These are phyloP conservation scores for Russula ochroleuca DNA, from an alignment of 768 basidiomycete species.

Conservation along the genomic window DNA sequence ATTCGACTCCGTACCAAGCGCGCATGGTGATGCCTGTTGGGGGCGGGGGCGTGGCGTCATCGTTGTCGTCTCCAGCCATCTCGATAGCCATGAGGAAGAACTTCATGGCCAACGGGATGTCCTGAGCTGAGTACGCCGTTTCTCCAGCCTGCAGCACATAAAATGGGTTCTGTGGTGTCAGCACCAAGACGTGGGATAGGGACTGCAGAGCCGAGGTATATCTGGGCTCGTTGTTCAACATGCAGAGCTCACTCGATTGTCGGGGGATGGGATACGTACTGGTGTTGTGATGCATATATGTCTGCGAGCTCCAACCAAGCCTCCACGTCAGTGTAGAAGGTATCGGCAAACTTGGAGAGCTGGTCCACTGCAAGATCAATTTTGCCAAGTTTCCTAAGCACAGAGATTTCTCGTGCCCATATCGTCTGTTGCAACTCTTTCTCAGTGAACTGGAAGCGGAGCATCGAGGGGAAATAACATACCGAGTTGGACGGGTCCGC, in stretches of 20 bases:
- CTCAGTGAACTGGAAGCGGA: neutral
- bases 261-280: conserved; percentile 46
- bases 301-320: conserved; percentile 86
- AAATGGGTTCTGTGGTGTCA: conserved; percentile 84
- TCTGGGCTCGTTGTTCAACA: conserved; percentile 38
- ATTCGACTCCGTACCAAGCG: conserved; percentile 81
- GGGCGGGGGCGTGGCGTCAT: conserved; percentile 38
- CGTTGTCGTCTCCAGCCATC: conserved; percentile 62
- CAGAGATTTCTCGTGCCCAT: conserved; percentile 80
- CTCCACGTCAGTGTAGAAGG: conserved; percentile 83
- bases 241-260: neutral
- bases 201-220: conserved; percentile 70
- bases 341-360: conserved; percentile 71
- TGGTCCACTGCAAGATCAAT: conserved; percentile 65
- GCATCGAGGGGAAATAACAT: conserved; percentile 32
- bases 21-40: conserved; percentile 54
- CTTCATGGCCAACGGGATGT: conserved; percentile 71
- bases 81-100: conserved; percentile 76
- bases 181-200: conserved; percentile 73
- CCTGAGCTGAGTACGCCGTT: conserved; percentile 76
- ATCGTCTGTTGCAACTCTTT: conserved; percentile 41
- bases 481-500: conserved; percentile 70
- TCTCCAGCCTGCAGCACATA: conserved; percentile 82
- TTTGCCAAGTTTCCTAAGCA: conserved; percentile 59
- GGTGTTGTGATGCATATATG: conserved; percentile 67